Percentiles rank a stretch among this genome's conserved stretches.
Conservation (phyloP, 148 eudicot species). For the Talinum fruticosum region DNA sequence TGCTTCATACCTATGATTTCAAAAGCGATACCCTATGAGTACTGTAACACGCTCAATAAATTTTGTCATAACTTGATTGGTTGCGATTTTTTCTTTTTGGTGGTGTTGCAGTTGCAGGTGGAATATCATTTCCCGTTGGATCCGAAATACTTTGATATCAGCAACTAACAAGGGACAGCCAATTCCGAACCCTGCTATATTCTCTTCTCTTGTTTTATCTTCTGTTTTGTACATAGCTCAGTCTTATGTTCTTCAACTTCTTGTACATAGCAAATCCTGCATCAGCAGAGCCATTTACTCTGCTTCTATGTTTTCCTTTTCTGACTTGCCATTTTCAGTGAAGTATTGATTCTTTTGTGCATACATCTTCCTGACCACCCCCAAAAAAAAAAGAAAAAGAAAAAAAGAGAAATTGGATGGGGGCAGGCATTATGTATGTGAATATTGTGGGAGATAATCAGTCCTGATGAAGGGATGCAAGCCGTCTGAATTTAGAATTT, state of each 20-base stretch:
- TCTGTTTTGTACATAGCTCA: neutral
- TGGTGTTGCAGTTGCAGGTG: neutral
- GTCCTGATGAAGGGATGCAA: no score
- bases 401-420: no score
- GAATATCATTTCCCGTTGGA: slow-evolving; percentile 1
- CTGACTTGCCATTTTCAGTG: neutral
- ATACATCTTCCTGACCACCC: neutral
- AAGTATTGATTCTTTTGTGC: neutral
- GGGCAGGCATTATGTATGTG: no score
- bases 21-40: no score
- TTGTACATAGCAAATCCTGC: neutral
- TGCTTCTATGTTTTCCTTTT: neutral
- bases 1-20: no score
- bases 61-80: no score
- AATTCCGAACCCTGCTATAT: neutral
- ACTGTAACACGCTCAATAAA: no score
- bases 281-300: slow-evolving; percentile 4
- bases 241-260: neutral
- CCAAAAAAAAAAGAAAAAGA: no score
- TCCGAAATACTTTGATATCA: neutral
- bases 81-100: neutral
- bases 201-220: neutral
- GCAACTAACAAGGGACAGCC: neutral
- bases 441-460: no score
- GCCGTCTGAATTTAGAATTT: no score